Evolutionary conservation across 371 early-diverging fungal genomes (phyloP).

Genomic region (Mucor irregularis): DNA sequence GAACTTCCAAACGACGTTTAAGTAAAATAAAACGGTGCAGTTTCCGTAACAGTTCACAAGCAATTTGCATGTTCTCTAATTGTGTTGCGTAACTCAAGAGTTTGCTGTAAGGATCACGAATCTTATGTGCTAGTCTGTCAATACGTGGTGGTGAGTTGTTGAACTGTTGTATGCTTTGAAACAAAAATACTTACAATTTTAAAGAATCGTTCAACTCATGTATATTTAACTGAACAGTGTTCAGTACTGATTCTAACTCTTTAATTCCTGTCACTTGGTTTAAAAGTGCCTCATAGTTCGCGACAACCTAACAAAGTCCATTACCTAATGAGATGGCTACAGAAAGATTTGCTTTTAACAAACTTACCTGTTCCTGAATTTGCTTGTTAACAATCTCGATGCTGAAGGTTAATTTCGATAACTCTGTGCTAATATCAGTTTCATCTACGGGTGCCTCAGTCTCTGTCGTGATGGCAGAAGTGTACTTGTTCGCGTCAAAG

Average conservation of each 20-base stretch:
- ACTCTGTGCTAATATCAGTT: conserved; percentile 64
- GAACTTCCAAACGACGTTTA: conserved; percentile 59
- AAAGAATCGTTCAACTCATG: conserved; percentile 58
- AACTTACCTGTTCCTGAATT: conserved; percentile 70
- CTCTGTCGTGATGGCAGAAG: conserved; percentile 53
- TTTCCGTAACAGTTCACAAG: conserved; percentile 67
- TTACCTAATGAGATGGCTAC: neutral
- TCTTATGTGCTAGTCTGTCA: conserved; percentile 56
- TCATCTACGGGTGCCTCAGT: conserved; percentile 45
- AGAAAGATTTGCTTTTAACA: no score
- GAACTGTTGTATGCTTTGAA: neutral
- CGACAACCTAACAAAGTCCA: conserved; percentile 75
- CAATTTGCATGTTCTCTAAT: conserved; percentile 63
- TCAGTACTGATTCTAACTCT: conserved; percentile 58
- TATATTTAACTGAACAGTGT: conserved; percentile 59
- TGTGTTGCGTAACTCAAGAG: conserved; percentile 59
- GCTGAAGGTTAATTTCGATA: conserved; percentile 71
- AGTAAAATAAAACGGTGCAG: conserved; percentile 67
- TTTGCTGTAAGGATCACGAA: conserved; percentile 63
- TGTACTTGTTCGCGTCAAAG: conserved; percentile 64
- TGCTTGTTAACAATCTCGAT: conserved; percentile 79
- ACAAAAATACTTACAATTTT: conserved; percentile 56
- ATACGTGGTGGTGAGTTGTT: neutral
- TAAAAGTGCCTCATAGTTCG: conserved; percentile 71
- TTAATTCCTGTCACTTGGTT: conserved; percentile 73